phyloP scores from a whole-genome alignment of 768 basidiomycete species.

The Suillus occidentalis region DNA sequence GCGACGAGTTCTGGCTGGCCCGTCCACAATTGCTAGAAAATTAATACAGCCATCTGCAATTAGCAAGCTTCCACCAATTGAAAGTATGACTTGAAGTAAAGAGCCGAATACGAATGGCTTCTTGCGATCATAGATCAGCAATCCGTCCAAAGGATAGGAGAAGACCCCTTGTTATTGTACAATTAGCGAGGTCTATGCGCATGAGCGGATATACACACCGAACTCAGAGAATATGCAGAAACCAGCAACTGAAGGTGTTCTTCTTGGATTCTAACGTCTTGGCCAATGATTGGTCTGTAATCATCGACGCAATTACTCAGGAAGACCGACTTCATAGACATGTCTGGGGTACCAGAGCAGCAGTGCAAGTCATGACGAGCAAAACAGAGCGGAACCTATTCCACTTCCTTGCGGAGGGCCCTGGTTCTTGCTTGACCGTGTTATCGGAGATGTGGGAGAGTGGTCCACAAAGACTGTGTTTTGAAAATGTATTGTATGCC shows the following conservation, averaged over 20 bases:
- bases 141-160: slow-evolving; percentile 66
- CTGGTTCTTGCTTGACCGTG: not conserved
- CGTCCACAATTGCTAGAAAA: slow-evolving; percentile 53
- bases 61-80: slow-evolving; percentile 56
- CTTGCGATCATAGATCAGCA: slow-evolving; percentile 73
- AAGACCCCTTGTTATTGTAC: slow-evolving; percentile 52
- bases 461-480: not conserved
- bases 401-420: not conserved
- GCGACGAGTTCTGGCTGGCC: slow-evolving; percentile 75
- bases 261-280: slow-evolving; percentile 45
- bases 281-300: slow-evolving; percentile 40
- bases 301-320: not conserved
- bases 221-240: slow-evolving; percentile 60
- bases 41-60: slow-evolving; percentile 25
- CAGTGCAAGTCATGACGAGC: slow-evolving; percentile 28
- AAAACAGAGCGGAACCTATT: slow-evolving; percentile 7
- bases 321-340: slow-evolving; percentile 3
- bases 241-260: slow-evolving; percentile 57
- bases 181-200: not conserved
- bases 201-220: slow-evolving; percentile 36
- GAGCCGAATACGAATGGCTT: slow-evolving; percentile 59
- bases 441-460: not conserved
- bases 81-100: slow-evolving; percentile 47
- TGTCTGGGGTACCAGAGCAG: slow-evolving; percentile 29
- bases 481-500: not conserved